Conservation (phyloP, 2,329 filamentous ascomycete species). For the Aspergillus sp. region DNA sequence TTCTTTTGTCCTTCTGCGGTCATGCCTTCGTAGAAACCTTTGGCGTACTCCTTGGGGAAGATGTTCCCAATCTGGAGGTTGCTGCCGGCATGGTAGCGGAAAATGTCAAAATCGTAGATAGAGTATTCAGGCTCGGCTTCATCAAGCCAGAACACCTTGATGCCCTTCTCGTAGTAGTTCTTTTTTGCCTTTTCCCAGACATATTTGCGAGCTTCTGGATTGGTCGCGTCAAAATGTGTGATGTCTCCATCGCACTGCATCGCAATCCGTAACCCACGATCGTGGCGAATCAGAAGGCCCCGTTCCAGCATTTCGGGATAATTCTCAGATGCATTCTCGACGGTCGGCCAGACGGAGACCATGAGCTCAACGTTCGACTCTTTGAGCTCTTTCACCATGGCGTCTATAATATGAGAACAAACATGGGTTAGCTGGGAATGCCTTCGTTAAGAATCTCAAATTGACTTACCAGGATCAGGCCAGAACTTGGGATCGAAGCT, state of each 20-base stretch:
- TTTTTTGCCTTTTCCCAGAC: constrained; percentile 60
- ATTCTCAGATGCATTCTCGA: constrained; percentile 60
- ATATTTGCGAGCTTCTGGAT: constrained; percentile 57
- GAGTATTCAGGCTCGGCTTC: constrained; percentile 65
- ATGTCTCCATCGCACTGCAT: constrained; percentile 62
- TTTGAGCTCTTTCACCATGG: constrained; percentile 63
- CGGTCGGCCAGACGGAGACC: constrained; percentile 69
- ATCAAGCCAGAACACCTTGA: constrained; percentile 67
- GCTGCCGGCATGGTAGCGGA: constrained; percentile 58
- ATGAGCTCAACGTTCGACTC: constrained; percentile 63
- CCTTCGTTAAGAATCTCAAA: not conserved
- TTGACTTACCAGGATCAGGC: constrained; percentile 57
- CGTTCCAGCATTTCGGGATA: constrained; percentile 62
- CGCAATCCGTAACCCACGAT: constrained; percentile 58
- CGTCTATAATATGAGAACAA: constrained; percentile 37
- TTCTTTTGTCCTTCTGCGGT: constrained; percentile 52
- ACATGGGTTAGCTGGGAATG: not conserved
- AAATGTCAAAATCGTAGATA: constrained; percentile 66
- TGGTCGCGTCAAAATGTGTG: constrained; percentile 64
- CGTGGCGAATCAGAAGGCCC: constrained; percentile 60
- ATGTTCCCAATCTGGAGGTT: constrained; percentile 60
- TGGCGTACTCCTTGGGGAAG: constrained; percentile 59
- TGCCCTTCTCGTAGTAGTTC: constrained; percentile 63
- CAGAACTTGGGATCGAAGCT: constrained; percentile 64
- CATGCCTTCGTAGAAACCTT: constrained; percentile 62